Base-by-base conservation (phyloP, 2,329 filamentous ascomycete genomes). In the Colletotrichum paranaense region DNA sequence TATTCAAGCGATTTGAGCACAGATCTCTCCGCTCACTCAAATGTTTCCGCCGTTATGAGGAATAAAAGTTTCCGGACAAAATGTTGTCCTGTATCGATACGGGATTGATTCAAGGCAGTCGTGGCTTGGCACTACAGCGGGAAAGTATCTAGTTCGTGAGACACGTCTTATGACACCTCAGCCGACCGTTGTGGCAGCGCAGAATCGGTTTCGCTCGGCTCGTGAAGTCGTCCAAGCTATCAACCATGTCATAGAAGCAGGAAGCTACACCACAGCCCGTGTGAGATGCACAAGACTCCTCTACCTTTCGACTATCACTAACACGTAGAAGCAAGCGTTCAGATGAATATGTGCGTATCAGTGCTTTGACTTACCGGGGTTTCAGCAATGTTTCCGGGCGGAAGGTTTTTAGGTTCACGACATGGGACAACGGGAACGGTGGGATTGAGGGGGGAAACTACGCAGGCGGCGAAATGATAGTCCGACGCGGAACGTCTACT, bases 401-500 rank as follows among this genome's bases (percentile, higher is more conserved):
- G 56, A 42, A 35, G 19, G n/a, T 6, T 22, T 70, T 35, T 56
- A 67, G 46, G 55, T 67, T 67, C 22, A 59, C 38, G 35, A n/a
- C 35, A n/a, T 49, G 55, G 49, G 56, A 56, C 32, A 55, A 26
- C 30, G 66, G 38, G 32, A 65, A 22, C 19, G 42, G 19, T 58
- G 38, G 58, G 42, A 64, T 42, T 42, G 38, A 42, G 38, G 24
- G 66, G 59, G 59, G 46, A 46, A 46, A 42, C 16, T 42, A 42
- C 16, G 19, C 5, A 12, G 6, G 14, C 70, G 70, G 70, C n/a
- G 53, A 57, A 73, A 69, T n/a, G 66, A 73, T 73, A 73, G 66
- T 73, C 70, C 70, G 66, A 22, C 14, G 22, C 55, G 26, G 26
- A 16, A 56, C 30, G 9, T 22, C 69, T n/a, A 30, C 57, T 58